phyloP scores from a whole-genome alignment of 2,329 filamentous ascomycete genomes.

The Nemania diffusa region DNA sequence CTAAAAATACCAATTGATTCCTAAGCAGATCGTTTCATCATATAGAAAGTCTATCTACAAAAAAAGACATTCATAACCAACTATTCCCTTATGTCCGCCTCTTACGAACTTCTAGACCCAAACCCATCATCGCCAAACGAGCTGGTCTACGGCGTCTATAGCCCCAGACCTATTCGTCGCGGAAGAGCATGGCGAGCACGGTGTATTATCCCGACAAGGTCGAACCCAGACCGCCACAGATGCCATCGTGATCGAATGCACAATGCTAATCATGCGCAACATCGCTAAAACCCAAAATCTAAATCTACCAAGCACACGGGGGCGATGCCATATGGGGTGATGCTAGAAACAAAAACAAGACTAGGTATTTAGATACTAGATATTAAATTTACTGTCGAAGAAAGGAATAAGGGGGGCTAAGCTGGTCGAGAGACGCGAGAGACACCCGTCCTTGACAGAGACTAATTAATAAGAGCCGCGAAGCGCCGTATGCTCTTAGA shows the following conservation, averaged over 20 bases:
- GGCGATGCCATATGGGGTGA: not conserved
- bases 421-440: not conserved
- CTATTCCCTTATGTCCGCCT: not conserved
- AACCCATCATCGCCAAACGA: constrained; percentile 1
- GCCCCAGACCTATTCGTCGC: constrained; percentile 8
- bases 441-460: not conserved
- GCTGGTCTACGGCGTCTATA: constrained; percentile 2
- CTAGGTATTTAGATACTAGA: constrained; percentile 31
- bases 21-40: not conserved
- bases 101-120: not conserved
- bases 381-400: constrained; percentile 27
- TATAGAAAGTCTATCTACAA: constrained; percentile 14
- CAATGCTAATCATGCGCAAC: constrained; percentile 12
- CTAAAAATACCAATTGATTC: not conserved
- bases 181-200: not conserved
- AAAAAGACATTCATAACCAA: constrained; percentile 15
- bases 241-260: constrained; percentile 4
- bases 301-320: constrained; percentile 12
- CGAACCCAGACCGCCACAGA: not conserved
- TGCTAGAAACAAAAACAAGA: constrained; percentile 7
- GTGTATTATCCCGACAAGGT: not conserved
- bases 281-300: not conserved
- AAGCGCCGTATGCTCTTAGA: constrained; percentile 38
- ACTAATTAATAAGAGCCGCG: not conserved
- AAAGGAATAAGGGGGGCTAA: not conserved